Conservation (phyloP, 768 basidiomycete species). For the Chalciporus sphaerocephalus region DNA sequence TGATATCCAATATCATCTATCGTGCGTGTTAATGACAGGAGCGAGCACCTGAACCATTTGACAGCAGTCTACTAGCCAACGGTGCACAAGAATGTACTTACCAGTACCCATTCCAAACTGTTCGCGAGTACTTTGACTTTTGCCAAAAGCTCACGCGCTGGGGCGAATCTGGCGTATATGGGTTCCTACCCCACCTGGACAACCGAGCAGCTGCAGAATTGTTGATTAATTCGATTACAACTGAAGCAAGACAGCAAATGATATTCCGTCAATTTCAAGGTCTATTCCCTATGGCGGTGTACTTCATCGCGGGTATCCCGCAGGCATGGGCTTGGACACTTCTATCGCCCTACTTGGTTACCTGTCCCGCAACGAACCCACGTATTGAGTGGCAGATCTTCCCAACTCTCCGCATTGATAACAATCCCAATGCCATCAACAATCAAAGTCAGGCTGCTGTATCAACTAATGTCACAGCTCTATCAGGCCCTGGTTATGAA, state of each 20-base stretch:
- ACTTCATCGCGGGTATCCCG: constrained; percentile 54
- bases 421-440: constrained; percentile 7
- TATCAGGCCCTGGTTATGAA: constrained; percentile 42
- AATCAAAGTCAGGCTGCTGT: constrained; percentile 46
- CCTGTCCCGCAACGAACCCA: constrained; percentile 52
- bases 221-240: constrained; percentile 53
- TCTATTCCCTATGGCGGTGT: constrained; percentile 54
- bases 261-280: constrained; percentile 60
- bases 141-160: constrained; percentile 52
- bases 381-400: constrained; percentile 51
- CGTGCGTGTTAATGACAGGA: constrained; percentile 17
- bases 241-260: constrained; percentile 56
- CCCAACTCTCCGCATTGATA: constrained; percentile 47
- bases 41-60: too few relatives aligned
- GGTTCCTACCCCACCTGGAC: constrained; percentile 62
- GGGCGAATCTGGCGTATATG: constrained; percentile 58
- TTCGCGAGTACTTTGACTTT: constrained; percentile 52
- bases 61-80: too few relatives aligned
- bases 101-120: too few relatives aligned
- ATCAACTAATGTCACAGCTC: constrained; percentile 48
- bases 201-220: constrained; percentile 50
- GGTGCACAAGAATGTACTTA: too few relatives aligned
- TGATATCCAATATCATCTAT: constrained; percentile 50
- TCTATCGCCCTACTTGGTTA: constrained; percentile 47
- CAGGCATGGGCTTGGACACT: constrained; percentile 63